Conservation (phyloP, 352 stramenopile genomes). For the Phytophthora sp. region DNA sequence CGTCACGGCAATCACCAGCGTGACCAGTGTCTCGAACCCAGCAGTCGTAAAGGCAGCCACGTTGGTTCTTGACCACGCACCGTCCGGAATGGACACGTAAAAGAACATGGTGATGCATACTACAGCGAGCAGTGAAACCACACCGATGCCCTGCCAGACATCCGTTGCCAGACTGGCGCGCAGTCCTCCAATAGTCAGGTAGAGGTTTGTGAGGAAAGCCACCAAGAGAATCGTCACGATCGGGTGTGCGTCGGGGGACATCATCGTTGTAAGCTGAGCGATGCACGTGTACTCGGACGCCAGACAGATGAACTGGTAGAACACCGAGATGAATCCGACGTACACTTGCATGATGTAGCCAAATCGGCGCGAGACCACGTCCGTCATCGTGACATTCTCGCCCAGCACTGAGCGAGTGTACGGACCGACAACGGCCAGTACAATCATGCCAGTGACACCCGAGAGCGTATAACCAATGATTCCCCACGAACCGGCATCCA, state of each 20-base stretch:
- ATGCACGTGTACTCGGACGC: conserved; percentile 67
- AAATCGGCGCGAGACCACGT: conserved; percentile 65
- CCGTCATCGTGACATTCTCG: conserved; percentile 68
- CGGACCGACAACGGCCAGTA: conserved; percentile 53
- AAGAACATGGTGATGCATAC: conserved; percentile 64
- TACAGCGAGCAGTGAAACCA: conserved; percentile 51
- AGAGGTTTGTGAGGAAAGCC: conserved; percentile 68
- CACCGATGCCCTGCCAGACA: conserved; percentile 63
- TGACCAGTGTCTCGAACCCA: conserved; percentile 71
- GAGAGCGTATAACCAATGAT: conserved; percentile 77
- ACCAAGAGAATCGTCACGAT: conserved; percentile 61
- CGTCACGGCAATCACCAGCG: conserved; percentile 62
- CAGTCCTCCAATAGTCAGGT: conserved; percentile 62
- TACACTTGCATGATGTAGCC: conserved; percentile 63
- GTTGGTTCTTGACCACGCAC: conserved; percentile 49
- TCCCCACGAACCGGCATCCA: conserved; percentile 62
- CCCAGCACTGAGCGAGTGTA: conserved; percentile 54
- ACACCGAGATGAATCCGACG: conserved; percentile 56
- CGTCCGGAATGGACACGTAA: conserved; percentile 44
- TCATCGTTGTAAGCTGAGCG: conserved; percentile 42
- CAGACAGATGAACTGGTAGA: conserved; percentile 82
- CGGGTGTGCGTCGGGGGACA: conserved; percentile 48
- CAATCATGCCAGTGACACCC: conserved; percentile 47
- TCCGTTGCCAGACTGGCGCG: conserved; percentile 66
- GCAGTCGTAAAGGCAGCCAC: conserved; percentile 58